These are phyloP conservation scores for Aspergillus sparsus DNA, from an alignment of 495 filamentous ascomycete genomes.

Conservation along the genomic window DNA sequence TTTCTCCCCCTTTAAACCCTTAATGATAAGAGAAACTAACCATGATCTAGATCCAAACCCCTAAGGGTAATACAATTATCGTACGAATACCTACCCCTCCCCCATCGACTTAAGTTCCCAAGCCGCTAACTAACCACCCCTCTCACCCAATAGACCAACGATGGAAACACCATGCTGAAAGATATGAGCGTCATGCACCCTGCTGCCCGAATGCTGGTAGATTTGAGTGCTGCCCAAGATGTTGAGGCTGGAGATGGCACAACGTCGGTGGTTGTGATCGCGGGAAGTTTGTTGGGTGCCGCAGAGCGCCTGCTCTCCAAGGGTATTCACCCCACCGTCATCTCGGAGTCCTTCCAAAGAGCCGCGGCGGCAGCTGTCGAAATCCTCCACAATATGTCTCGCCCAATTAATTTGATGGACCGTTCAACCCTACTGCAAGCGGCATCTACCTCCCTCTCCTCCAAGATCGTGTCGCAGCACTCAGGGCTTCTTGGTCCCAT, in stretches of 20 bases:
- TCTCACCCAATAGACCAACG: constrained; percentile 69
- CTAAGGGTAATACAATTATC: constrained; percentile 95
- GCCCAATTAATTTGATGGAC: constrained; percentile 87
- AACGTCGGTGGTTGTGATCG: constrained; percentile 96
- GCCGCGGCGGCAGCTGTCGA: constrained; percentile 85
- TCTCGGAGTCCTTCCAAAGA: constrained; percentile 96
- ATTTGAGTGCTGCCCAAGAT: constrained; percentile 95
- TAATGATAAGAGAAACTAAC: constrained; percentile 27
- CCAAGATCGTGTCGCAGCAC: constrained; percentile 97
- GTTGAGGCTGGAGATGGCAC: constrained; percentile 98
- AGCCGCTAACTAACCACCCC: constrained; percentile 17
- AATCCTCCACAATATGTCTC: constrained; percentile 92
- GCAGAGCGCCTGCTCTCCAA: constrained; percentile 87
- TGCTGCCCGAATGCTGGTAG: constrained; percentile 97
- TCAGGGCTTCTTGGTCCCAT: constrained; percentile 90
- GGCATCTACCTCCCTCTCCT: constrained; percentile 94
- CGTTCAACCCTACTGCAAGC: constrained; percentile 89
- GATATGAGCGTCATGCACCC: constrained; percentile 99
- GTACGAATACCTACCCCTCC: constrained; percentile 37
- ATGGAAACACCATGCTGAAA: constrained; percentile 97
- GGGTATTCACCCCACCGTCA: constrained; percentile 96
- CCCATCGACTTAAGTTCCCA: constrained; percentile 6
- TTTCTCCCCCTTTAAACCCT: neutral
- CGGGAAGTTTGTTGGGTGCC: constrained; percentile 88
- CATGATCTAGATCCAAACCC: constrained; percentile 71